These are phyloP conservation scores for Cubamyces lactineus DNA, from an alignment of 768 basidiomycete genomes.

Conservation along the genomic window DNA sequence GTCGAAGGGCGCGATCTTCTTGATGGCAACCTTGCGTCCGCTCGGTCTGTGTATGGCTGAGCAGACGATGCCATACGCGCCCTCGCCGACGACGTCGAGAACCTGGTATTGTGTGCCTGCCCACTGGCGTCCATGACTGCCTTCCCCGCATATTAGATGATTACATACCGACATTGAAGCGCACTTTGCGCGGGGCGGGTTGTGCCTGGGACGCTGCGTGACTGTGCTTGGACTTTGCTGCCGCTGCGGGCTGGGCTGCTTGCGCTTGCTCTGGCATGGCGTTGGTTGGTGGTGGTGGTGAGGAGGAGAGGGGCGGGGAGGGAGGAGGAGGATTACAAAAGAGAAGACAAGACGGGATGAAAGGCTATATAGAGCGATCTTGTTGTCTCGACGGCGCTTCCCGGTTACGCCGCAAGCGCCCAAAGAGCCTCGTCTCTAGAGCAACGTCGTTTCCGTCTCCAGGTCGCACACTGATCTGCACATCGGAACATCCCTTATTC, in stretches of 20 bases:
- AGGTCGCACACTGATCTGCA: slow-evolving; percentile 24
- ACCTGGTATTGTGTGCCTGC: slow-evolving; percentile 61
- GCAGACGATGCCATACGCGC: slow-evolving; percentile 93
- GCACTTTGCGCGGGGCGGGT: slow-evolving; percentile 77
- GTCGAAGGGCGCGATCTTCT: slow-evolving; percentile 94
- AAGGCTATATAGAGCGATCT: slow-evolving; percentile 23
- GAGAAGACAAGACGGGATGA: slow-evolving; percentile 13
- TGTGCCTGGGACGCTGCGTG: slow-evolving; percentile 49
- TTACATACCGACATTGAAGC: slow-evolving; percentile 79
- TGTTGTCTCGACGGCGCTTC: slow-evolving; percentile 20
- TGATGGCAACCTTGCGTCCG: slow-evolving; percentile 89
- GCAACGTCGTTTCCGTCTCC: slow-evolving; percentile 18
- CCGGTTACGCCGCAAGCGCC: slow-evolving; percentile 12
- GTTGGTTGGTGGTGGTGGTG: slow-evolving; percentile 7
- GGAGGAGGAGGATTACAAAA: slow-evolving; percentile 16
- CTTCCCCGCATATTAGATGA: background rate
- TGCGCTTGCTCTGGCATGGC: slow-evolving; percentile 32
- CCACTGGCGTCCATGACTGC: background rate
- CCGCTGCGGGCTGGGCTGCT: slow-evolving; percentile 25
- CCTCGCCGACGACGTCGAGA: slow-evolving; percentile 88
- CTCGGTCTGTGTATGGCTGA: slow-evolving; percentile 80
- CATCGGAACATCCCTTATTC: slow-evolving; percentile 12
- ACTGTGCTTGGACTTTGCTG: slow-evolving; percentile 46
- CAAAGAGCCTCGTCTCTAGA: slow-evolving; percentile 12
- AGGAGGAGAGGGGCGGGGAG: slow-evolving; percentile 7